These are phyloP conservation scores for Saccharomyces kudriavzevii DNA, from an alignment of 805 yeast species.

Conservation along the genomic window DNA sequence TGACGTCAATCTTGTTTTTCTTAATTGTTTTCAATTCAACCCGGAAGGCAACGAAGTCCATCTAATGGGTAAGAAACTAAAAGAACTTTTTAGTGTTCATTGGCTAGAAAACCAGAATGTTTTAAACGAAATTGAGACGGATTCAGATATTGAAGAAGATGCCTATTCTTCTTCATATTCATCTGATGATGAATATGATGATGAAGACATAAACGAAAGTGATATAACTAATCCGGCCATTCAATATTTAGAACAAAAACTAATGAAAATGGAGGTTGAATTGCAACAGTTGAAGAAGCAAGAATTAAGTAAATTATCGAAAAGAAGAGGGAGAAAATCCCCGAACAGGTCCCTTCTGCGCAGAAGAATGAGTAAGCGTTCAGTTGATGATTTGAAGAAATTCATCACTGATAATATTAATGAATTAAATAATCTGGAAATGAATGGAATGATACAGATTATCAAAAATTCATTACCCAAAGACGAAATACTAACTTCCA, in stretches of 20 bases:
- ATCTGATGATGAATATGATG: neutral
- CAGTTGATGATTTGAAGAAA: conserved; percentile 88
- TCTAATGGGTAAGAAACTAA: conserved; percentile 88
- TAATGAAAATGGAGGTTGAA: conserved; percentile 77
- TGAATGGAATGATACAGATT: conserved; percentile 75
- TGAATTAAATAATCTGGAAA: conserved; percentile 65
- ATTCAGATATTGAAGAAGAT: neutral
- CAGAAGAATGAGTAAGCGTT: conserved; percentile 24
- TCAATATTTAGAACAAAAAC: conserved; percentile 77
- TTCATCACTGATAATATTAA: conserved; percentile 82
- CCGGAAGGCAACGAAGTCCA: conserved; percentile 97
- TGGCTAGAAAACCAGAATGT: conserved; percentile 55
- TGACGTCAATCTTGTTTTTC: conserved; percentile 76
- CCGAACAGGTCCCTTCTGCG: neutral
- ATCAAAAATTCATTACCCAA: conserved; percentile 64
- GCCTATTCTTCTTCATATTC: neutral
- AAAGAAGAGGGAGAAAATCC: neutral
- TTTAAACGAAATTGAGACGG: neutral
- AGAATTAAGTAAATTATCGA: conserved; percentile 34
- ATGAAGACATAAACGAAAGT: conserved; percentile 45
- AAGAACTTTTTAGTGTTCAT: conserved; percentile 72
- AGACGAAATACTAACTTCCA: conserved; percentile 30
- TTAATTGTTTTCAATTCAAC: conserved; percentile 84
- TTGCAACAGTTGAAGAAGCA: conserved; percentile 73
- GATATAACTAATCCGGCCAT: conserved; percentile 82